Base-by-base conservation (phyloP, 192 early-diverging fungal species). In the Backusella tarrabulga region DNA sequence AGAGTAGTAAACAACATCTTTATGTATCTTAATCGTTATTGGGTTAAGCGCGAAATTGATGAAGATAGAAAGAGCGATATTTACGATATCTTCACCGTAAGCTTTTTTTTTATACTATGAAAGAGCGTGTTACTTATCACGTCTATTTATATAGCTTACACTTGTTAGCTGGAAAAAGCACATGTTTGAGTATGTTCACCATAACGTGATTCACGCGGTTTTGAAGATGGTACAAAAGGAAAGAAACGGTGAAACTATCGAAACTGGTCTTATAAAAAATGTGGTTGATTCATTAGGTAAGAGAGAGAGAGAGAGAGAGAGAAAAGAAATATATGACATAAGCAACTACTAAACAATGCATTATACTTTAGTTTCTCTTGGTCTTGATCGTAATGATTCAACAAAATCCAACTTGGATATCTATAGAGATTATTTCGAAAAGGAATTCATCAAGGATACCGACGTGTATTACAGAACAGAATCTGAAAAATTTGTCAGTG, bases 1-100 rank as follows among this genome's bases (percentile, higher is more conserved):
- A 88, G 87, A 68, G 91, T 90, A 76, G 91, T 98, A 68, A 90
- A 98, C 85, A 94, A 98, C 81, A 87, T 97, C 71, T 98, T 98
- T 80, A 86, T 87, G 15, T 99, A 99, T 81, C 87, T 99, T 68
- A 99, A 99, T 85, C 91, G 97, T 41, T 94, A 97, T 81, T 99
- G 98, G 98, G 94, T 98, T 70, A 96, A 95, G 85, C 88, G 98
- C 79, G 95, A 97, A 86, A 93, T 96, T 68, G 96, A 97, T 56
- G 98, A 99, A 77, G 94, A 95, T 32, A 91, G 89, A 81, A 94
- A 93, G 85, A 91, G 87, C 56, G 88, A 87, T 75, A 91, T 97
- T 34, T 94, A 93, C 78, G 96, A 98, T 74, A 92, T 99, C 46
- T 95, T 97, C 84, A 98, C 95, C 75, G 92, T 98, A 83, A 88